Base-by-base conservation (phyloP, 2,329 filamentous ascomycete species). In the Triangularia verruculosa region DNA sequence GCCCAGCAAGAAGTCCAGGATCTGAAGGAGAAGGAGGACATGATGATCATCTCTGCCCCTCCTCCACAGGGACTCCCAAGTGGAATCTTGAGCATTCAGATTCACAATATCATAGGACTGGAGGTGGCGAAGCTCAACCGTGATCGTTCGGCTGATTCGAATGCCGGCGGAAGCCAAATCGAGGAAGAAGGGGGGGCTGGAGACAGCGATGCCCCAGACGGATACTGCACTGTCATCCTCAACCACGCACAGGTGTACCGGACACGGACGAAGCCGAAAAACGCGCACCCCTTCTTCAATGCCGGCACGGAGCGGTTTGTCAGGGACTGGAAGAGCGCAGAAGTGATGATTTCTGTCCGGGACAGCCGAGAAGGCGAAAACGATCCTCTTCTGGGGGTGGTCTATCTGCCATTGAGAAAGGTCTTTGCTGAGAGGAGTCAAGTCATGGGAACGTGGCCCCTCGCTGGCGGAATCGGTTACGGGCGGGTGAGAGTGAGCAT, bases 211-310 rank as follows among this genome's bases (percentile, higher is more conserved):
- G 77, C 91, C 43, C 90, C 89, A 0, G 89, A 87, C 56, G 81
- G 86, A 25, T 93, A 91, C 72, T 91, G 88, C 73, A 90, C 83
- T 30, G 84, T 92, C 68, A 89, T 92, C 52, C 75, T 92, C 68
- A 91, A 92, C 71, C 89, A 92, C 71, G 83, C 83, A 67, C 91
- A 84, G 72, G 78, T 82, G 12, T 93, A 88, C 77, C 87, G 83
- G 69, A 91, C 89, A 1, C 79, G 90, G 15, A 91, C 89, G 0
- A 92, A 93, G 75, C 89, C 90, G 0, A 91, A 91, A 76, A 92
- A 91, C 66, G 83, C 86, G 0, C 91, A 91, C 70, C 90, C 90
- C 0, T 92, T 92, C 74, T 92, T 90, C 79, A 92, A 92, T 67
- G 89, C 90, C 2, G 88, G 88, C 5, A 90, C 86, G 1, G 90